Evolutionary conservation across 2,329 filamentous ascomycete species (phyloP).

Genomic region (Monilinia fructigena): DNA sequence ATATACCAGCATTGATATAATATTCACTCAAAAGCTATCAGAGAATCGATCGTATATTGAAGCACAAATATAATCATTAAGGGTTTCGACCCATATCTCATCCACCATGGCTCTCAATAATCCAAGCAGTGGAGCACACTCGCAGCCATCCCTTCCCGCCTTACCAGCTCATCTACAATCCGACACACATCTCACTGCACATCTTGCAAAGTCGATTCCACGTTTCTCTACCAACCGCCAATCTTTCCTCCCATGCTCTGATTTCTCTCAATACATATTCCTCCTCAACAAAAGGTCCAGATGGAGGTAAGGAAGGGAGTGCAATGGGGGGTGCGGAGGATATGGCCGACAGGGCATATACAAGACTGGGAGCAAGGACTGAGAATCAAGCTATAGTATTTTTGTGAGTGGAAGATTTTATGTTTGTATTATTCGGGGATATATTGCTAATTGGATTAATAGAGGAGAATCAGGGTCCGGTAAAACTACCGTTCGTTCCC

Average conservation of each 20-base stretch:
- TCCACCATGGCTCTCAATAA: conserved; percentile 57
- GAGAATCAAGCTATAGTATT: conserved; percentile 95
- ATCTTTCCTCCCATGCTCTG: conserved; percentile 85
- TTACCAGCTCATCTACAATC: conserved; percentile 80
- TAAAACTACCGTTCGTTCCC: conserved; percentile 91
- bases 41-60: not conserved
- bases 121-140: conserved; percentile 60
- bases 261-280: conserved; percentile 95
- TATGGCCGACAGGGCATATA: conserved; percentile 80
- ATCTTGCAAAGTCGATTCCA: conserved; percentile 87
- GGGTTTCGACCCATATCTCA: conserved; percentile 34
- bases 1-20: not conserved
- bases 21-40: not conserved
- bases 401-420: conserved; percentile 61
- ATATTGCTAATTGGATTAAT: conserved; percentile 26
- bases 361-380: conserved; percentile 78
- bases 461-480: conserved; percentile 95
- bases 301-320: conserved; percentile 89
- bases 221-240: conserved; percentile 81
- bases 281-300: conserved; percentile 79
- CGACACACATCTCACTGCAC: conserved; percentile 75
- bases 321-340: conserved; percentile 92
- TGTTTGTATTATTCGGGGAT: not conserved
- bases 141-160: conserved; percentile 81
- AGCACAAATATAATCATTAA: conserved; percentile 1